These are phyloP conservation scores for Fusarium cyanostomum DNA, from an alignment of 2,329 filamentous ascomycete species.

Conservation along the genomic window DNA sequence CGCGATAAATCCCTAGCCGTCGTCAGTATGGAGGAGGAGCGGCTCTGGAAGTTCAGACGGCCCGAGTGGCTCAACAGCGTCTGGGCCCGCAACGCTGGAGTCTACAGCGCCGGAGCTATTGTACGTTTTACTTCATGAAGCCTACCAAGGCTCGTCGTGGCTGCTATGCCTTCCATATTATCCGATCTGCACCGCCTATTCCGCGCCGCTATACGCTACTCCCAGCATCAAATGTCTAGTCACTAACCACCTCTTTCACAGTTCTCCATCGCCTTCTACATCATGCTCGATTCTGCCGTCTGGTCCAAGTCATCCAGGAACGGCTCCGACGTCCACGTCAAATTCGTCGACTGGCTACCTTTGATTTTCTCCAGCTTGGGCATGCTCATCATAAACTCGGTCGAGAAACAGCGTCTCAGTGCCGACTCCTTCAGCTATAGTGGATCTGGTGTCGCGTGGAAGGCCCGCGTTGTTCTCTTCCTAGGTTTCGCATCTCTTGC, in stretches of 20 bases:
- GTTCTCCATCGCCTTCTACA: conserved; percentile 76
- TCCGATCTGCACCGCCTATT: not conserved
- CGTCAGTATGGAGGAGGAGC: conserved; percentile 68
- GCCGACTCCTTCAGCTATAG: conserved; percentile 71
- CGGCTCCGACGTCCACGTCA: conserved; percentile 68
- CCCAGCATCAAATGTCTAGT: not conserved
- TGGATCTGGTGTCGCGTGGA: conserved; percentile 72
- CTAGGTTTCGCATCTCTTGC: conserved; percentile 72
- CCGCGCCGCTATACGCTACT: not conserved
- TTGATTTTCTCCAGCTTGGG: conserved; percentile 73
- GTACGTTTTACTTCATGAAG: conserved; percentile 54
- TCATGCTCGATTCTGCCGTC: conserved; percentile 73
- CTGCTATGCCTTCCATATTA: not conserved
- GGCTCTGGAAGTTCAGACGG: conserved; percentile 73
- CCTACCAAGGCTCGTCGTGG: not conserved
- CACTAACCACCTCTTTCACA: conserved; percentile 28
- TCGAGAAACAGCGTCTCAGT: conserved; percentile 72
- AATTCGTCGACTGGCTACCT: conserved; percentile 75
- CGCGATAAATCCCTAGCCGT: not conserved
- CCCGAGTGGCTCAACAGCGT: conserved; percentile 74
- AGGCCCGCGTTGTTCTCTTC: conserved; percentile 74
- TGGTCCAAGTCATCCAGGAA: conserved; percentile 71
- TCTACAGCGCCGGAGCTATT: conserved; percentile 70
- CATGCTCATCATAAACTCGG: conserved; percentile 77
- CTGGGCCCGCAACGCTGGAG: conserved; percentile 70